Conservation (phyloP, 768 basidiomycete genomes). For the Cystoderma amianthinum region DNA sequence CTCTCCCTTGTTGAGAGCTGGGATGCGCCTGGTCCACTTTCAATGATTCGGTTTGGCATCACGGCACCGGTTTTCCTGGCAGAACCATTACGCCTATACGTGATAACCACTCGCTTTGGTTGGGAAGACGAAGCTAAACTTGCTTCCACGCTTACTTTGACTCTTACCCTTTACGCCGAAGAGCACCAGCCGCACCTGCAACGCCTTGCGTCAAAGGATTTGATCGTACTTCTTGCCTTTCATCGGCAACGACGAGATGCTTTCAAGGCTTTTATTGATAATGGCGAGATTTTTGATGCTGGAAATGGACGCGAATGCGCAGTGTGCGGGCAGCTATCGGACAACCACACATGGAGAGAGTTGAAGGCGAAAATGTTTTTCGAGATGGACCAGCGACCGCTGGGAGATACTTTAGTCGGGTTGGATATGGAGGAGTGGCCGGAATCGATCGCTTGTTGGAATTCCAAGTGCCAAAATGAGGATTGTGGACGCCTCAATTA, state of each 20-base stretch:
- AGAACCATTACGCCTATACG: conserved; percentile 41
- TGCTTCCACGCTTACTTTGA: conserved; percentile 34
- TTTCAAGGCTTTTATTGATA: conserved; percentile 28
- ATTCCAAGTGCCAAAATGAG: too few species aligned
- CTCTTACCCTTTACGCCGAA: conserved; percentile 28
- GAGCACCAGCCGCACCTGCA: conserved; percentile 22
- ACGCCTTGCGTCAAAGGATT: conserved; percentile 22
- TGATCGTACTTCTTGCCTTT: conserved; percentile 30
- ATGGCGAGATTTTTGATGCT: conserved; percentile 25
- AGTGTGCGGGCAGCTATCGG: conserved; percentile 26
- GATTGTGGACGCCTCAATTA: too few species aligned
- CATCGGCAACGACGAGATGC: conserved; percentile 31
- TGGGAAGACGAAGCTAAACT: conserved; percentile 37
- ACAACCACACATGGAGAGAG: too few species aligned
- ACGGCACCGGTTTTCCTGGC: conserved; percentile 33
- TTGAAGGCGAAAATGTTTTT: too few species aligned
- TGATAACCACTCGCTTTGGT: conserved; percentile 32
- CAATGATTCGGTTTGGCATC: conserved; percentile 32
- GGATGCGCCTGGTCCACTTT: conserved; percentile 36
- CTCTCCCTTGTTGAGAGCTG: conserved; percentile 36
- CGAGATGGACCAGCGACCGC: too few species aligned
- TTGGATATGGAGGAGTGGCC: too few species aligned
- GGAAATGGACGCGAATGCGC: conserved; percentile 23
- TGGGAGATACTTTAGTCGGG: too few species aligned
- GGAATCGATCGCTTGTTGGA: too few species aligned